Conservation (phyloP, 1,284 basidiomycete species). For the Rhodotorula sp. region DNA sequence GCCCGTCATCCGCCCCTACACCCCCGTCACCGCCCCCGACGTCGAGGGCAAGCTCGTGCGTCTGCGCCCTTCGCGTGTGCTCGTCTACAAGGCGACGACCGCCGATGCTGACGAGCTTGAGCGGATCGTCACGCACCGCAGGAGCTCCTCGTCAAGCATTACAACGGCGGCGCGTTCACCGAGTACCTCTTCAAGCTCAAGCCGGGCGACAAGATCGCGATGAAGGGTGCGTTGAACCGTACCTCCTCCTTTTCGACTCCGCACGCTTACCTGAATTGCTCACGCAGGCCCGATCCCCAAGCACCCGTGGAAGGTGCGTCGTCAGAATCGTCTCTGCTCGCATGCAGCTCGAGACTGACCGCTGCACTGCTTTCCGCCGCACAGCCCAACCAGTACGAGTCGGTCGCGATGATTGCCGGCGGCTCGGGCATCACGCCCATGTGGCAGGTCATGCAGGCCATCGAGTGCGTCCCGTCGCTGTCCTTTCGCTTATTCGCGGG, state of each 20-base stretch:
- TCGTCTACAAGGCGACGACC: too few species aligned
- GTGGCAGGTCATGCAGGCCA: conserved; percentile 29
- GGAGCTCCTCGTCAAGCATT: conserved; percentile 79
- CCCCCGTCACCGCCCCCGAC: conserved; percentile 63
- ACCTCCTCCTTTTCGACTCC: neutral
- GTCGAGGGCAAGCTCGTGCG: conserved; percentile 67
- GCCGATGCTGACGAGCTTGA: too few species aligned
- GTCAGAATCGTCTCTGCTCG: neutral
- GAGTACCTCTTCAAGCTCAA: conserved; percentile 50
- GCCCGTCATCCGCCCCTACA: conserved; percentile 70
- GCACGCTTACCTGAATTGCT: neutral
- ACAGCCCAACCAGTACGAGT: conserved; percentile 41
- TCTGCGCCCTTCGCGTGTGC: neutral
- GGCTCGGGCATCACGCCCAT: conserved; percentile 68
- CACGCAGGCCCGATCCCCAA: conserved; percentile 66
- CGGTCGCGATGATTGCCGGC: conserved; percentile 82
- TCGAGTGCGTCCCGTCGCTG: conserved; percentile 1
- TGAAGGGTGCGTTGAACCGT: conserved; percentile 66
- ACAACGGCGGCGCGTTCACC: conserved; percentile 53
- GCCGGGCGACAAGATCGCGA: conserved; percentile 71
- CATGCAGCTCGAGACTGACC: neutral
- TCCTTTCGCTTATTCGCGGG: too few species aligned
- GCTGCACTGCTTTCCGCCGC: conserved; percentile 19
- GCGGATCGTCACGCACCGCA: neutral
- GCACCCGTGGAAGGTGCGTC: conserved; percentile 47